Conservation (phyloP, 164 flowering plant species). For the Vitis rotundifolia region DNA sequence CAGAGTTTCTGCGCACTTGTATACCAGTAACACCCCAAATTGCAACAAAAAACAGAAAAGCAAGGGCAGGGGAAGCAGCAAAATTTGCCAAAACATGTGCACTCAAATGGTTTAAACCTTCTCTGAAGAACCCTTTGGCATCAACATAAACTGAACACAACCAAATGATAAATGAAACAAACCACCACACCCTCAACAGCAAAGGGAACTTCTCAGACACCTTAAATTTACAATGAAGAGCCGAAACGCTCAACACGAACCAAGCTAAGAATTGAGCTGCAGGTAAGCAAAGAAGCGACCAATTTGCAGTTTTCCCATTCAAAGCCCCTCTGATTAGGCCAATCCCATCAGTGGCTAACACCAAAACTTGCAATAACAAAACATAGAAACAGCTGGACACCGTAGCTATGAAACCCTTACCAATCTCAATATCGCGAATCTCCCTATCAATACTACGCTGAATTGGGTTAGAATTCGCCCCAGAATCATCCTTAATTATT, state of each 20-base stretch:
- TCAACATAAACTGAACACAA: constrained; percentile 68
- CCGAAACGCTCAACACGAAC: constrained; percentile 71
- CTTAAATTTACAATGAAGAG: constrained; percentile 77
- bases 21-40: constrained; percentile 77
- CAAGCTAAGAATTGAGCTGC: constrained; percentile 71
- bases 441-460: constrained; percentile 33
- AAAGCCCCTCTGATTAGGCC: constrained; percentile 42
- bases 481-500: constrained; percentile 51
- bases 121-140: constrained; percentile 44
- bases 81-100: constrained; percentile 79
- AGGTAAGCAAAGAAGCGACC: constrained; percentile 58
- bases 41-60: constrained; percentile 73
- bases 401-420: constrained; percentile 53
- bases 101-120: constrained; percentile 50
- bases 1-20: constrained; percentile 51
- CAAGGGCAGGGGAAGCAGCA: constrained; percentile 73
- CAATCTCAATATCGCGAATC: constrained; percentile 35
- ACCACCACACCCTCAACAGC: constrained; percentile 87
- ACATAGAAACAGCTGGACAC: constrained; percentile 75
- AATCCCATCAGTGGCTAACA: constrained; percentile 65
- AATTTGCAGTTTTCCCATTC: constrained; percentile 32
- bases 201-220: constrained; percentile 64
- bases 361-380: constrained; percentile 63
- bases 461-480: constrained; percentile 25
- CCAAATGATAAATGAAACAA: constrained; percentile 64